Base-by-base conservation (phyloP, 371 early-diverging fungal genomes). In the Cokeromyces recurvatus region DNA sequence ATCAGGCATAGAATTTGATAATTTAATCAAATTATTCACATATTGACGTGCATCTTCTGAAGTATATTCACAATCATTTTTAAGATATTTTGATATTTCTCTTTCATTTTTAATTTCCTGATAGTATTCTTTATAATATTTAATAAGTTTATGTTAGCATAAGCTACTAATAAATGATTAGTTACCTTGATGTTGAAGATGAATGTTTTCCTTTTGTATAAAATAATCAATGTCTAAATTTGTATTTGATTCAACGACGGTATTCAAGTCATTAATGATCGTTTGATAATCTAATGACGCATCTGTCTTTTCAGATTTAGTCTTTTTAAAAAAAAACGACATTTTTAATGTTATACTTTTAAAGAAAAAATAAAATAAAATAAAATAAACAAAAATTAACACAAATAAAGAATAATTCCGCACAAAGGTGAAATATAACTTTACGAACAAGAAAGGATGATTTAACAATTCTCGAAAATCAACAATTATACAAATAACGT, bases 171-270 rank as follows among this genome's bases (percentile, higher is more conserved):
- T 9, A 14, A n/a, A 5, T 34, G 9, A 34, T 9, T 14, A 29
- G 8, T 34, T 44, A 44, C 44, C 23, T 20, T 34, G 44, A 11
- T 34, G 44, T 12, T 32, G 34, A 11, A 44, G 32, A n/a, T 44
- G 15, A 34, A 44, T 23, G 3, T 32, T 34, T 44, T 44, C 44
- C 4, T 2, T 7, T 44, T 44, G 20, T 32, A 44, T 20, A 15
- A 44, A 44, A 17, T 32, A n/a, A n/a, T 44, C 44, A 11, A 44
- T 14, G 8, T 44, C 34, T 16, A 44, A n/a, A 9, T 19, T 34
- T 4, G 4, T 4, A 34, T 34, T 34, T 11, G 35, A 14, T 4
- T 14, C n/a, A n/a, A 9, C 35, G n/a, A 34, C 4, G 14, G 11
- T 34, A 11, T 34, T 6, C 35, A 34, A 34, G 14, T 14, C n/a